phyloP scores from a whole-genome alignment of 495 filamentous ascomycete species.

The Penicillium coffeae region DNA sequence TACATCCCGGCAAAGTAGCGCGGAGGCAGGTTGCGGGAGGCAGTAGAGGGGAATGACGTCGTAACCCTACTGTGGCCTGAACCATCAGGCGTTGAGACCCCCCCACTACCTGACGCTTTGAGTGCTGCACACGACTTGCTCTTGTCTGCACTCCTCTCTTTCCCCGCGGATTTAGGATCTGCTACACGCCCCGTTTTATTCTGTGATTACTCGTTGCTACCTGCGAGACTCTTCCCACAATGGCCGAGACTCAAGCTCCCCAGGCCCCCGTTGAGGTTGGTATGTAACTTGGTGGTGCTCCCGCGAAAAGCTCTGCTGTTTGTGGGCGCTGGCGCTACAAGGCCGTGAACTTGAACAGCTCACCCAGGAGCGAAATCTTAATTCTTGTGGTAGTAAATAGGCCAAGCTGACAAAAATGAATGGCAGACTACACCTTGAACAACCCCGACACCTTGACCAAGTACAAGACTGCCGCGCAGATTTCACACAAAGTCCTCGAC shows the following conservation, averaged over 20 bases:
- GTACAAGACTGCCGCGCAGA: constrained; percentile 93
- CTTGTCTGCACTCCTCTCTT: constrained; percentile 26
- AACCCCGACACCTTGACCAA: constrained; percentile 98
- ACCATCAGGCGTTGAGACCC: constrained; percentile 6
- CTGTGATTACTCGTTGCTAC: constrained; percentile 12
- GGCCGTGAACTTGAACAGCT: constrained; percentile 11
- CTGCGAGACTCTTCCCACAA: constrained; percentile 35
- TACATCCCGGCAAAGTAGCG: too few species aligned
- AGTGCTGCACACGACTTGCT: constrained; percentile 34
- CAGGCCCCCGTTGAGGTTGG: constrained; percentile 40
- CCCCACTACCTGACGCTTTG: constrained; percentile 24
- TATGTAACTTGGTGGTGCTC: constrained; percentile 32
- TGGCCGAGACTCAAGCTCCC: constrained; percentile 40
- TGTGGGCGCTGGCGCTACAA: constrained; percentile 29
- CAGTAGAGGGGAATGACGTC: constrained; percentile 25
- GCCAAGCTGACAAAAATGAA: constrained; percentile 2
- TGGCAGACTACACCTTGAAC: constrained; percentile 82
- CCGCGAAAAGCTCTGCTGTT: constrained; percentile 39
- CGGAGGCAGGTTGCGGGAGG: too few species aligned
- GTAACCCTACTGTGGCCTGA: constrained; percentile 26
- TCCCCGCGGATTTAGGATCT: constrained; percentile 23
- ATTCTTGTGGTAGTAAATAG: neutral
- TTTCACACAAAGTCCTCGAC: constrained; percentile 91
- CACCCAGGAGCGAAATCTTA: neutral
- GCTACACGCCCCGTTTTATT: constrained; percentile 14